Conservation (phyloP, 305 asterid genomes). For the Fraxinus floribunda region DNA sequence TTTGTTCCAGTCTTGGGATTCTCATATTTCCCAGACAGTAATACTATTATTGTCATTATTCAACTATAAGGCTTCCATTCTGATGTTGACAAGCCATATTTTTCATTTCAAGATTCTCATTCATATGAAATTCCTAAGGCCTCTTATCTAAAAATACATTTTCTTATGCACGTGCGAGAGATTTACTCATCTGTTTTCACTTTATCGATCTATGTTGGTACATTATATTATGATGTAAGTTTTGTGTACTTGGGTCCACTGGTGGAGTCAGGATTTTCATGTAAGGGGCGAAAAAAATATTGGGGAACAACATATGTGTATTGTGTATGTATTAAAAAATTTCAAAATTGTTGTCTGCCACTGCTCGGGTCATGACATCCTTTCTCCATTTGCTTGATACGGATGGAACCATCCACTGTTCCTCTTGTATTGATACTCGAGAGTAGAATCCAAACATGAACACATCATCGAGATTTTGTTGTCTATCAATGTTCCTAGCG, state of each 20-base stretch:
- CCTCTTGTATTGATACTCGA: no score
- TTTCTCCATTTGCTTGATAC: no score
- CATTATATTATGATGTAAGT: not conserved
- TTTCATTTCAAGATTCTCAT: constrained; percentile 15
- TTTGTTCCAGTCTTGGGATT: constrained; percentile 31
- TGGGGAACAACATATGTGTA: no score
- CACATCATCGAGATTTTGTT: no score
- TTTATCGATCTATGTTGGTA: not conserved
- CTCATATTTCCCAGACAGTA: constrained; percentile 33
- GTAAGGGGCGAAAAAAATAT: not conserved
- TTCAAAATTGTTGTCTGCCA: no score
- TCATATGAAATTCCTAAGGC: not conserved
- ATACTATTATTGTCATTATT: constrained; percentile 14
- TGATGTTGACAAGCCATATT: constrained; percentile 24
- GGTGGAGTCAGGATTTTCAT: not conserved
- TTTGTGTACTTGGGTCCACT: not conserved
- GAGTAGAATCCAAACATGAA: no score
- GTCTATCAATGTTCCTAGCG: no score
- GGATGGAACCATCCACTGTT: no score
- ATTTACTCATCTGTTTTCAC: not conserved
- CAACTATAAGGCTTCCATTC: constrained; percentile 23
- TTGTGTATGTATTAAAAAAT: no score
- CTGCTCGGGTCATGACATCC: no score
- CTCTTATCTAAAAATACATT: not conserved
- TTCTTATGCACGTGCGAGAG: not conserved